Evolutionary conservation across 345 rosid genomes (phyloP).

Genomic region (Odontarrhena argentea): DNA sequence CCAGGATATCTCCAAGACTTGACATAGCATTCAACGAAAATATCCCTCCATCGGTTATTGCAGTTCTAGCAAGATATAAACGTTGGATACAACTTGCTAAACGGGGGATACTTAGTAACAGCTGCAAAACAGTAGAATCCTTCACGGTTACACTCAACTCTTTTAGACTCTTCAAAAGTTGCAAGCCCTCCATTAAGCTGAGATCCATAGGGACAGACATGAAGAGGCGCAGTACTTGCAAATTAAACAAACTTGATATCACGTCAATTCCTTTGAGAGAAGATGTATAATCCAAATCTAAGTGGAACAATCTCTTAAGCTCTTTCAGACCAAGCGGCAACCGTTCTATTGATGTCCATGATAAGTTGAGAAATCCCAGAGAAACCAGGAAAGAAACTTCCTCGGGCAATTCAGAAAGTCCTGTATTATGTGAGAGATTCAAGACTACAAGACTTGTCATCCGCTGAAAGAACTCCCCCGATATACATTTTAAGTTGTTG

Average conservation of each 20-base stretch:
- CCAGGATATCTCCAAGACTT: neutral
- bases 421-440: neutral
- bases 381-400: neutral
- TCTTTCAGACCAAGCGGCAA: neutral
- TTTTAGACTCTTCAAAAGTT: neutral
- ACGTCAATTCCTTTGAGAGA: neutral
- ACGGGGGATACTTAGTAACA: neutral
- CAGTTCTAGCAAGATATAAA: neutral
- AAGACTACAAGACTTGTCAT: slow-evolving; percentile 18
- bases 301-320: slow-evolving; percentile 16
- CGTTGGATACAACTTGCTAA: slow-evolving; percentile 13
- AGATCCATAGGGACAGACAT: neutral
- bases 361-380: slow-evolving; percentile 17
- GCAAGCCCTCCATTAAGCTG: neutral
- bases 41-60: neutral
- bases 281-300: slow-evolving; percentile 9
- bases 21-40: too few species aligned
- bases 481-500: neutral
- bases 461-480: slow-evolving; percentile 12
- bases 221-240: slow-evolving; percentile 14
- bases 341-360: neutral
- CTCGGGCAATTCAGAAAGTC: slow-evolving; percentile 3
- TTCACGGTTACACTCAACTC: slow-evolving; percentile 4
- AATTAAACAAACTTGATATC: neutral
- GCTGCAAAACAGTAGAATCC: neutral